Percentiles rank a stretch among this genome's conserved stretches.
phyloP scores from a whole-genome alignment of 768 basidiomycete genomes.

The Terana coerulea region DNA sequence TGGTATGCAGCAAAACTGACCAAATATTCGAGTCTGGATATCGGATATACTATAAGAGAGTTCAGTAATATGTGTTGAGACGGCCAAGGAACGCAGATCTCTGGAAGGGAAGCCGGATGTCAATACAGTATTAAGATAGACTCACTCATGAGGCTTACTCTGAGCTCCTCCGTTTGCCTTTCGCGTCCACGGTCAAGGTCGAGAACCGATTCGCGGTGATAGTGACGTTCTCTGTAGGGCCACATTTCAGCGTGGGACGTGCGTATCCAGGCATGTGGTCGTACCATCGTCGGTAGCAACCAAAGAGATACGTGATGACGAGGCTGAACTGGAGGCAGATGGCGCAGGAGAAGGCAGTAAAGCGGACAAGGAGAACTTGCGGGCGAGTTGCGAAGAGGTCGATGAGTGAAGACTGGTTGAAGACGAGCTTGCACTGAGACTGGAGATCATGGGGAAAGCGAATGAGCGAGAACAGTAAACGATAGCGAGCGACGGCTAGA shows the following conservation, averaged over 20 bases:
- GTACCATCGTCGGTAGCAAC: conserved; percentile 63
- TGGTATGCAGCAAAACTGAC: conserved; percentile 35
- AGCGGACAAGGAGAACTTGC: conserved; percentile 18
- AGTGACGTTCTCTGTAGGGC: conserved; percentile 61
- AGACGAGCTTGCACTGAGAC: conserved; percentile 10
- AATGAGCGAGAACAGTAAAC: conserved; percentile 2
- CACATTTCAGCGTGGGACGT: conserved; percentile 12
- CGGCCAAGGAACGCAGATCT: conserved; percentile 70
- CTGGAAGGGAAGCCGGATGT: conserved; percentile 32
- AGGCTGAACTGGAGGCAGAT: conserved; percentile 33
- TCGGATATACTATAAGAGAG: conserved; percentile 84
- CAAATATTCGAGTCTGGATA: conserved; percentile 89
- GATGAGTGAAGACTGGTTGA: conserved; percentile 18
- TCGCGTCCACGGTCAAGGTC: conserved; percentile 23
- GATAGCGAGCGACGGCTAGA: conserved; percentile 4
- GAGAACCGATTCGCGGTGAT: conserved; percentile 54
- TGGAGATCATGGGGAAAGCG: neutral
- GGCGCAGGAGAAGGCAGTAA: conserved; percentile 20
- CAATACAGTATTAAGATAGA: conserved; percentile 23
- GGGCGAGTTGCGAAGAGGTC: conserved; percentile 24
- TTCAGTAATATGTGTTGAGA: conserved; percentile 85
- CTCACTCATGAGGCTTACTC: conserved; percentile 51
- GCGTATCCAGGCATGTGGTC: conserved; percentile 18
- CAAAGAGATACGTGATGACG: conserved; percentile 55
- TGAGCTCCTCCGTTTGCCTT: conserved; percentile 54